Percentiles rank a stretch among this genome's conserved stretches.
Conservation (phyloP, 2,329 filamentous ascomycete genomes). For the Neurospora sp. region DNA sequence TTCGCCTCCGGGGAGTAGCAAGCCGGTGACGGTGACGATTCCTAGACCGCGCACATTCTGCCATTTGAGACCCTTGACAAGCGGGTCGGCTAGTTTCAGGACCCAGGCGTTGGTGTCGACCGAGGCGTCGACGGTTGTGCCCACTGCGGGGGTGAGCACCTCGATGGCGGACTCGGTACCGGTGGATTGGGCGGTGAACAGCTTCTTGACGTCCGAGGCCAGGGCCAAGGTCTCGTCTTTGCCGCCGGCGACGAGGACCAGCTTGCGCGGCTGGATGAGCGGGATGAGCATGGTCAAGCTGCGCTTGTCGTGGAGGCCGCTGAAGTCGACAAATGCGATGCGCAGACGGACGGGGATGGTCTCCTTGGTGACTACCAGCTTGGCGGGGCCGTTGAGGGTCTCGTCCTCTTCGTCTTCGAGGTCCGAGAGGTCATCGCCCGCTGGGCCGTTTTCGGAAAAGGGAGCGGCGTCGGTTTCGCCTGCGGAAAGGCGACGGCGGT, state of each 20-base stretch:
- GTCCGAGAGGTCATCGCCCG: slow-evolving; percentile 46
- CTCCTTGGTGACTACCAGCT: slow-evolving; percentile 56
- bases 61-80: slow-evolving; percentile 86
- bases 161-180: slow-evolving; percentile 45
- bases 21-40: slow-evolving; percentile 85
- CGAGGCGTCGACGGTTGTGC: slow-evolving; percentile 71
- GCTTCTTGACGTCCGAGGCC: slow-evolving; percentile 67
- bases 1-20: slow-evolving; percentile 29
- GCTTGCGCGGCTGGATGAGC: slow-evolving; percentile 83
- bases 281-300: slow-evolving; percentile 92
- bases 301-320: slow-evolving; percentile 84
- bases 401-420: slow-evolving; percentile 46
- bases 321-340: slow-evolving; percentile 84
- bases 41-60: slow-evolving; percentile 84
- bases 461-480: slow-evolving; percentile 35
- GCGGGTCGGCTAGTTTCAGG: slow-evolving; percentile 74
- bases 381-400: slow-evolving; percentile 55
- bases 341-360: slow-evolving; percentile 60
- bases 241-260: slow-evolving; percentile 81
- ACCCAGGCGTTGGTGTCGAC: slow-evolving; percentile 98
- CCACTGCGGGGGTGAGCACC: slow-evolving; percentile 74
- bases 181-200: slow-evolving; percentile 39
- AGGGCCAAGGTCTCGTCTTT: slow-evolving; percentile 68
- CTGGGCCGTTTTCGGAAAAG: slow-evolving; percentile 25
- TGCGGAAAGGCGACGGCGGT: slow-evolving; percentile 23